Base-by-base conservation (phyloP, 2,329 filamentous ascomycete species). In the Exophiala lecanii-corni region DNA sequence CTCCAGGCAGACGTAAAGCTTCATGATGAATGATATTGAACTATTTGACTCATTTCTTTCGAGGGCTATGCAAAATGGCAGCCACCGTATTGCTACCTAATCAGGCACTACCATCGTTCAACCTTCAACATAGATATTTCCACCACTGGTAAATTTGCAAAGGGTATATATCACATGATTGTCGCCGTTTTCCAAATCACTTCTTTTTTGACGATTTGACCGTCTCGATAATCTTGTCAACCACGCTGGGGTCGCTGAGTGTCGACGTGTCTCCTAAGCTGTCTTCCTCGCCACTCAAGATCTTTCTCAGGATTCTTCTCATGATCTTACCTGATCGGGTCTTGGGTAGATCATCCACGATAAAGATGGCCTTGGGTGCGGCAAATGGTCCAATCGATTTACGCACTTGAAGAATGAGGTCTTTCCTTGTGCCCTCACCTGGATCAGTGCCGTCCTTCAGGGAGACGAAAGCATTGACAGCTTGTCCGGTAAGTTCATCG, bases 321-420 rank as follows among this genome's bases (percentile, higher is more conserved):
- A 98, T 98, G 62, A 98, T 98, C 84, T 98, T 98, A 55, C 92
- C 92, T 57, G 86, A 94, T 57, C 92, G 79, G 26, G 92, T 98
- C 81, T 98, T 97, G 59, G 92, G 92, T 54, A 98, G 78, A 64
- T 98, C 92, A 2, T 89, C 84, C 33, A 98, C 86, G 41, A 94
- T 79, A 64, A 82, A 92, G 52, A 98, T 83, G 15, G 84, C 85
- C 75, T 97, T 98, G 53, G 92, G 92, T 21, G 92, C 89, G 3
- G 92, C 92, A 63, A 98, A 98, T 3, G 92, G 92, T 9, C 92
- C 92, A 62, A 98, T 98, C 55, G 87, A 94, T 76, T 94, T 94
- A 62, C 92, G 85, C 54, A 97, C 92, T 68, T 97, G 92, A 65
- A 94, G 75, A 57, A 94, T 81, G 51, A 97, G 79, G 62, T 97